Conservation (phyloP, 331 rosid genomes). For the Phaseolus coccineus region DNA sequence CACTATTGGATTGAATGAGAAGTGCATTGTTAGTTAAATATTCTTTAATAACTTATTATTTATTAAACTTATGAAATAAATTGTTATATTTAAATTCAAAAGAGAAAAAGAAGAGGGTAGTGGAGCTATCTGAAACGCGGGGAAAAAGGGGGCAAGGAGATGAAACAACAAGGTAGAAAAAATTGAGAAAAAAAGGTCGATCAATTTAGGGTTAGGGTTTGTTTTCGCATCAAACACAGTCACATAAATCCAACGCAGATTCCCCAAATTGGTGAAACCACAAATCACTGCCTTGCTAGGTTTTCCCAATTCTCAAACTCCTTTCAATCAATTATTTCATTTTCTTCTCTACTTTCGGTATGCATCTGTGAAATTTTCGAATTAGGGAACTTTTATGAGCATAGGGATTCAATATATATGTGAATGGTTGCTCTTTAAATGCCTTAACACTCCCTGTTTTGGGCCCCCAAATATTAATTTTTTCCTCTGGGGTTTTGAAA, state of each 20-base stretch:
- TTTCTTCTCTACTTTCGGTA: neutral
- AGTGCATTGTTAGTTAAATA: neutral
- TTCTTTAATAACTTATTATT: neutral
- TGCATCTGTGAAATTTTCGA: neutral
- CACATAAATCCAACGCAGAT: neutral
- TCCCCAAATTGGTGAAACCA: conserved; percentile 28
- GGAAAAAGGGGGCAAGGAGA: neutral
- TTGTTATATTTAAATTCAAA: neutral
- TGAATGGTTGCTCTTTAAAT: neutral
- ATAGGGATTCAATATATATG: neutral
- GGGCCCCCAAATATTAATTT: neutral
- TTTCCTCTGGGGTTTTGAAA: conserved; percentile 10
- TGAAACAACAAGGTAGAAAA: neutral
- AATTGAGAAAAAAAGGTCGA: neutral
- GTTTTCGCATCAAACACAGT: conserved; percentile 2
- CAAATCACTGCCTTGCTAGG: conserved; percentile 28
- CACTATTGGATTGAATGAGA: neutral
- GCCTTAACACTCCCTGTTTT: neutral
- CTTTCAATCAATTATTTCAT: conserved; percentile 3
- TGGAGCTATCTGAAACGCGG: conserved; percentile 4
- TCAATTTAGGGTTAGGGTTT: conserved; percentile 38
- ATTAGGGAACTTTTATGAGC: neutral
- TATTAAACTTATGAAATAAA: no score
- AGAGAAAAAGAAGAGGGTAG: neutral
- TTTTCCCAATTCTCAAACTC: conserved; percentile 14